Evolutionary conservation across 1,139 yeast species (phyloP).

Genomic region (Suhomyces maxii): DNA sequence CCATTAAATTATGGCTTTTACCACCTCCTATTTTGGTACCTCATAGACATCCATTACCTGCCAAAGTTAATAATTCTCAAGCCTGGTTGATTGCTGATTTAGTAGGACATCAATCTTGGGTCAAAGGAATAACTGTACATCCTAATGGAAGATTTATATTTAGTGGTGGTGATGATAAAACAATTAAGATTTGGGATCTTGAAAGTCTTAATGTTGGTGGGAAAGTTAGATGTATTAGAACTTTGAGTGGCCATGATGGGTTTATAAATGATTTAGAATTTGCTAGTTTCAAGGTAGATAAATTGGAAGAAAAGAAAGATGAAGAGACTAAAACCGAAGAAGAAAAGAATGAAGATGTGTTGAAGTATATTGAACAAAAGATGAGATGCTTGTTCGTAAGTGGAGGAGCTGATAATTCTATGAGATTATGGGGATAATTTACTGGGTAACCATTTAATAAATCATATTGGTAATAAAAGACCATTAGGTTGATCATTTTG

Average conservation of each 20-base stretch:
- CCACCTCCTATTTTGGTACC: constrained; percentile 60
- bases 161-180: constrained; percentile 79
- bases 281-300: constrained; percentile 44
- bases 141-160: constrained; percentile 73
- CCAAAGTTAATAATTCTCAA: constrained; percentile 51
- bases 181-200: constrained; percentile 80
- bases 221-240: constrained; percentile 48
- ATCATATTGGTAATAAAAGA: no score
- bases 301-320: constrained; percentile 13
- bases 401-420: constrained; percentile 59
- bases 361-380: constrained; percentile 35
- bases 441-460: neutral
- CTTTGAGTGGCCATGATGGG: constrained; percentile 67
- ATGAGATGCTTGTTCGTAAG: constrained; percentile 60
- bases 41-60: constrained; percentile 59
- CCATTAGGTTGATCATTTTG: no score
- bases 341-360: constrained; percentile 17
- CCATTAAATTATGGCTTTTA: constrained; percentile 72
- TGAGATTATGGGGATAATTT: constrained; percentile 51
- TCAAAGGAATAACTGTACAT: constrained; percentile 66
- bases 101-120: constrained; percentile 87
- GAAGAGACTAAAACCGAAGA: constrained; percentile 15
- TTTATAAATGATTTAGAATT: constrained; percentile 67
- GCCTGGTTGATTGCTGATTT: constrained; percentile 59
- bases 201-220: constrained; percentile 42